Base-by-base conservation (phyloP, 441 rosid genomes). In the Biscutella laevigata region DNA sequence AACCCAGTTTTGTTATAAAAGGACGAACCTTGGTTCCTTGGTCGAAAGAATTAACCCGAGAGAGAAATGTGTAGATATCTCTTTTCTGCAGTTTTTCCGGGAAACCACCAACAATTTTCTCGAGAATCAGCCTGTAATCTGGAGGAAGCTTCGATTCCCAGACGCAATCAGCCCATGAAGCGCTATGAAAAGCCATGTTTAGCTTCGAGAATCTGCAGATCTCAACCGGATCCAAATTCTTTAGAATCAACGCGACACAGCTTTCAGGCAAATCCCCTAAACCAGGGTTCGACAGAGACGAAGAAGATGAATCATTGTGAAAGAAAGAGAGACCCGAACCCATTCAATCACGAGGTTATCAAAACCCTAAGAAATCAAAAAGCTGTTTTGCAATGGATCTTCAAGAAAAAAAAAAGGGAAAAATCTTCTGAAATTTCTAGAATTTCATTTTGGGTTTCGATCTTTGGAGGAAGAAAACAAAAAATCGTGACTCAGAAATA, bases 251-350 rank as follows among this genome's bases (percentile, higher is more conserved):
- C 39, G 98, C 98, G 42, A 79, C 91, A 34, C 96, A 88, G 37
- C 81, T 57, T 58, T 91, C 98, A 0, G 96, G 96, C 12, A 91
- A 35, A 50, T 88, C 95, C 2, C 88, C 95, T n/a, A 91, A 77
- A 50, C 75, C 49, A 4, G 80, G 65, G 15, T 58, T 58, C 26
- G 21, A 41, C 6, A 52, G 69, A 62, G 19, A 35, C 17, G 28
- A 21, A 27, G 70, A 39, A 4, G 59, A 50, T 10, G 59, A 48
- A 20, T 39, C 74, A 0, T 36, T n/a, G 44, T 65, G 71, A 5
- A 65, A 47, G 17, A 71, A 66, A 51, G 86, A 81, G 41, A 81
- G 14, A 37, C 62, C 68, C 26, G 81, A 69, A 78, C 94, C 94
- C 94, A 84, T 84, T 44, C 20, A 34, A 29, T 24, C 43, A 15